Conservation (phyloP, 345 rosid genomes). For the Eucalyptus microcorys region DNA sequence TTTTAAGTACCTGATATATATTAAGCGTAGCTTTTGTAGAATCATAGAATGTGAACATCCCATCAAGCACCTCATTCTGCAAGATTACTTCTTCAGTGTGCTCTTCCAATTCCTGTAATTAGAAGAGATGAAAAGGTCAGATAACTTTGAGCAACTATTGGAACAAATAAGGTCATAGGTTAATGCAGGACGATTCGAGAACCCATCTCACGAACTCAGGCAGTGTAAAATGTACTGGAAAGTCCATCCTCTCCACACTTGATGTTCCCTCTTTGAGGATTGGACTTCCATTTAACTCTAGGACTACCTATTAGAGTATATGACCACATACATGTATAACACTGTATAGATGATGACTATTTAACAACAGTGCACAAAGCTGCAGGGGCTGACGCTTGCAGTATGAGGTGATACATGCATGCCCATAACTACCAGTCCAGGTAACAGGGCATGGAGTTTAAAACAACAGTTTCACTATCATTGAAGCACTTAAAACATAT, state of each 20-base stretch:
- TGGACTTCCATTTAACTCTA: not conserved
- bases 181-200: not conserved
- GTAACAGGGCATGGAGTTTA: not conserved
- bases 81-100: conserved; percentile 63
- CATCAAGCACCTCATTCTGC: conserved; percentile 81
- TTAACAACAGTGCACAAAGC: not conserved
- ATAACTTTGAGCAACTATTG: not conserved
- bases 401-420: not conserved
- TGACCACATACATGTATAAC: not conserved
- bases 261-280: not conserved
- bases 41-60: conserved; percentile 84
- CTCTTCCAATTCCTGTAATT: conserved; percentile 75
- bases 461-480: not conserved
- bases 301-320: not conserved
- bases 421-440: not conserved
- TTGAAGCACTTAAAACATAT: not conserved
- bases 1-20: conserved; percentile 65
- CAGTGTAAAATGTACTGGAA: not conserved
- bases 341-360: not conserved
- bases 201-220: not conserved
- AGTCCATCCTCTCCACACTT: not conserved
- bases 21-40: conserved; percentile 66
- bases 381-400: not conserved
- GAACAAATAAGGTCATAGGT: not conserved
- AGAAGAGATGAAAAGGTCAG: not conserved